phyloP scores from a whole-genome alignment of 148 eudicot genomes.

The Spergularia bocconei region DNA sequence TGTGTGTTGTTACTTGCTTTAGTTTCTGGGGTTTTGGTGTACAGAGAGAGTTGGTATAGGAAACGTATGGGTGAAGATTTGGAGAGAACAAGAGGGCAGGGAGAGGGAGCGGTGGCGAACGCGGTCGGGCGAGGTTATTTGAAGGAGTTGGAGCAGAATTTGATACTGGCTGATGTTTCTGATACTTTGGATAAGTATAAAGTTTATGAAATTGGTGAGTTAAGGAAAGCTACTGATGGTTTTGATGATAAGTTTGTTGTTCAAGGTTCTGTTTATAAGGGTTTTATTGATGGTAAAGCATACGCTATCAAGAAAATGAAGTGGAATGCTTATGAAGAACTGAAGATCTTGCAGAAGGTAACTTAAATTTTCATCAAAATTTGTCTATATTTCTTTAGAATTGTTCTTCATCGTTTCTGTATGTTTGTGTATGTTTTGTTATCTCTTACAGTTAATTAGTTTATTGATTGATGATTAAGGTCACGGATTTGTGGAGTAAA shows the following conservation, averaged over 20 bases:
- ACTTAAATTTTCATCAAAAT: neutral
- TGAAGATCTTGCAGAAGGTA: constrained; percentile 97
- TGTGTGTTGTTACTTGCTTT: constrained; percentile 47
- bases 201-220: constrained; percentile 61
- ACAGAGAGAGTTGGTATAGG: constrained; percentile 36
- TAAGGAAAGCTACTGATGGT: constrained; percentile 63
- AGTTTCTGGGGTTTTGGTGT: constrained; percentile 39
- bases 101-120: neutral
- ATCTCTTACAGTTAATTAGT: neutral
- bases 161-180: constrained; percentile 79
- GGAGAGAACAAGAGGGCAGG: constrained; percentile 8
- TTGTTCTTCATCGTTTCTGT: neutral
- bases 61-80: constrained; percentile 13
- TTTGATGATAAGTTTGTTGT: constrained; percentile 60
- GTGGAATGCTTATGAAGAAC: constrained; percentile 93
- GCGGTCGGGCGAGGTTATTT: constrained; percentile 24
- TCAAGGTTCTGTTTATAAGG: constrained; percentile 83
- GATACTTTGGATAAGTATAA: constrained; percentile 90
- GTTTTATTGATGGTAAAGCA: constrained; percentile 54
- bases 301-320: constrained; percentile 95
- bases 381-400: neutral
- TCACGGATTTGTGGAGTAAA: neutral
- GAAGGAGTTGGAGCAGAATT: constrained; percentile 48
- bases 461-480: neutral
- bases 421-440: neutral